A percentile compares a stretch with the other conserved stretches of the same genome.
phyloP scores from a whole-genome alignment of 1,284 basidiomycete species.

The Ustilago sp. region DNA sequence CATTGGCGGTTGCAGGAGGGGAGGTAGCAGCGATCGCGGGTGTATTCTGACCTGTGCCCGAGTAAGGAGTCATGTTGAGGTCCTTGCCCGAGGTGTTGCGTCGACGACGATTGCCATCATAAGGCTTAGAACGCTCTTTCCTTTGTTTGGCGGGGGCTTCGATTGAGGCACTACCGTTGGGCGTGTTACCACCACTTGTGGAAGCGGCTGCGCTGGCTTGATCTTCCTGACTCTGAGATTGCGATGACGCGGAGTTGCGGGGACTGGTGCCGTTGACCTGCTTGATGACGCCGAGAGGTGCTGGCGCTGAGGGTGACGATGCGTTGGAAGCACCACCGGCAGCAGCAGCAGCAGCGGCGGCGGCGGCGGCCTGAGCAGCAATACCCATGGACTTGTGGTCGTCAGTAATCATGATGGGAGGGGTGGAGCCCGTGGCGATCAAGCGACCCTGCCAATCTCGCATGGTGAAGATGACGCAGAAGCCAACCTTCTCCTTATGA shows the following conservation, averaged over 20 bases:
- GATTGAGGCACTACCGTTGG: conserved; percentile 30
- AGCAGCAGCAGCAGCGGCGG: conserved; percentile 37
- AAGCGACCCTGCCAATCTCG: conserved; percentile 83
- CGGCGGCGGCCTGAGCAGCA: conserved; percentile 67
- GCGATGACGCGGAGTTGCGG: conserved; percentile 17
- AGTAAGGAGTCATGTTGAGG: conserved; percentile 53
- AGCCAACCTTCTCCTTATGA: conserved; percentile 96
- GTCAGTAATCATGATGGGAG: conserved; percentile 94
- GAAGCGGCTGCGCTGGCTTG: conserved; percentile 13
- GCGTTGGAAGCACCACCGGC: conserved; percentile 31
- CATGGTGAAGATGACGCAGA: conserved; percentile 89
- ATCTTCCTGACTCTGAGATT: conserved; percentile 25
- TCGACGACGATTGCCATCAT: conserved; percentile 54
- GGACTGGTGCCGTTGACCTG: conserved; percentile 40
- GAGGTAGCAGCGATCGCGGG: conserved; percentile 32
- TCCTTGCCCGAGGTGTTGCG: conserved; percentile 48
- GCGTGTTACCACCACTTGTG: conserved; percentile 39
- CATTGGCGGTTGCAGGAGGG: conserved; percentile 19
- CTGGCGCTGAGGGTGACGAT: conserved; percentile 29
- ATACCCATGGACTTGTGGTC: conserved; percentile 82
- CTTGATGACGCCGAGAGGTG: conserved; percentile 39
- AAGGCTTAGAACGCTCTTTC: conserved; percentile 61
- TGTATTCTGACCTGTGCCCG: conserved; percentile 48
- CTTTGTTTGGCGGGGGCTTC: conserved; percentile 27
- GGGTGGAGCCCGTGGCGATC: conserved; percentile 84